These are phyloP conservation scores for Pythium diclinum DNA, from an alignment of 352 stramenopile genomes.

Conservation along the genomic window DNA sequence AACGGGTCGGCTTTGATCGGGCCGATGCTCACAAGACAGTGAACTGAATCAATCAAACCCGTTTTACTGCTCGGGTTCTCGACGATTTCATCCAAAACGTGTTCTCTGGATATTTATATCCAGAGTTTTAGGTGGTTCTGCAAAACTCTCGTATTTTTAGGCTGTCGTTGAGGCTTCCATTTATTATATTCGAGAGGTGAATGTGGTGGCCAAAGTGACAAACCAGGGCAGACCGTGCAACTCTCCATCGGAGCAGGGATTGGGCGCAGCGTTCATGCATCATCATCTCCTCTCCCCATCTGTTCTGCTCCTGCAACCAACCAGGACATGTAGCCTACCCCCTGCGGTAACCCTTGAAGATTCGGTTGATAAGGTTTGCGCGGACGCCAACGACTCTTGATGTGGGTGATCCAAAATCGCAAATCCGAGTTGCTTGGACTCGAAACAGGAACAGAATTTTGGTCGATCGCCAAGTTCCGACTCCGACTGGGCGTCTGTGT, in stretches of 20 bases:
- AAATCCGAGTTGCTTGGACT: background rate
- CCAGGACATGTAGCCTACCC: background rate
- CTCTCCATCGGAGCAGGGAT: background rate
- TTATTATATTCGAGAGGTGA: background rate
- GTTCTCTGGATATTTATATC: no score
- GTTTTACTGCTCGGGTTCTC: background rate
- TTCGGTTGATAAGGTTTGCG: background rate
- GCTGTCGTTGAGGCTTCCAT: background rate
- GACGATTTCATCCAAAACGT: background rate
- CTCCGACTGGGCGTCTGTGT: background rate
- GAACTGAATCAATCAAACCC: background rate
- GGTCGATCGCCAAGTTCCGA: background rate
- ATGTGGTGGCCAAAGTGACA: background rate
- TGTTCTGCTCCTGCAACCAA: background rate
- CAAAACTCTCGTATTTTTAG: background rate
- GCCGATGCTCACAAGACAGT: no score
- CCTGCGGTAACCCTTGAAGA: background rate
- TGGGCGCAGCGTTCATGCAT: background rate
- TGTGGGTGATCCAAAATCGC: constrained; percentile 1
- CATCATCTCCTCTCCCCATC: background rate
- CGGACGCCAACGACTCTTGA: background rate
- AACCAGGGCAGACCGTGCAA: background rate
- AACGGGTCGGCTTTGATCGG: background rate
- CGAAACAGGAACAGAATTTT: constrained; percentile 1
- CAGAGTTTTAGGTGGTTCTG: no score